phyloP scores from a whole-genome alignment of 768 basidiomycete genomes.

The Tubosaeta brunneosetosa region DNA sequence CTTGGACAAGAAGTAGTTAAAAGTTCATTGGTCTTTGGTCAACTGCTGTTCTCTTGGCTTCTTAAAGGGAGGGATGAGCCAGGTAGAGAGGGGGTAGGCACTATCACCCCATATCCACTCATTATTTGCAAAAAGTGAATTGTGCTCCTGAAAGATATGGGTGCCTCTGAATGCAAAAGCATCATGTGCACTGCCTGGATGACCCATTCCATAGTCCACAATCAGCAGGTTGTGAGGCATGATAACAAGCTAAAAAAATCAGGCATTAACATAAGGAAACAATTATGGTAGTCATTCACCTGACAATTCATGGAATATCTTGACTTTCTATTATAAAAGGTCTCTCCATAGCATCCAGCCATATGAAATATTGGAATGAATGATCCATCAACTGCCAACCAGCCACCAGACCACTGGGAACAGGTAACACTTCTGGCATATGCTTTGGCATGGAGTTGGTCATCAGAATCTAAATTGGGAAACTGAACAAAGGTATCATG shows the following conservation, averaged over 20 bases:
- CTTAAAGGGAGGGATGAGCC: not conserved
- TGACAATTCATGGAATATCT: conserved; percentile 19
- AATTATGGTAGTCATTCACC: conserved; percentile 4
- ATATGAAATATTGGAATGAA: not conserved
- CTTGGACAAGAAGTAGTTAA: not conserved
- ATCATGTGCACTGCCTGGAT: not conserved
- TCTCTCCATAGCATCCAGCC: conserved; percentile 5
- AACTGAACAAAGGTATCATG: conserved; percentile 12
- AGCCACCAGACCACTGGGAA: not conserved
- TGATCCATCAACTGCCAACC: not conserved
- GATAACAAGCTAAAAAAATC: not conserved
- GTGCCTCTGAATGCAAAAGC: not conserved
- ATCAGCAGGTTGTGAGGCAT: not conserved
- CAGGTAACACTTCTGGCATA: not conserved
- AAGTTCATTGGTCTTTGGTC: not conserved
- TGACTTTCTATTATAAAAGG: conserved; percentile 1
- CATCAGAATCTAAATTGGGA: conserved; percentile 1
- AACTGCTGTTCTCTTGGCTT: not conserved
- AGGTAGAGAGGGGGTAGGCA: not conserved
- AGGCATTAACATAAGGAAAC: no score
- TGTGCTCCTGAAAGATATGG: not conserved
- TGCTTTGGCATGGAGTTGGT: not conserved
- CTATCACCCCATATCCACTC: not conserved
- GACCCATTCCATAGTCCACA: conserved; percentile 1
- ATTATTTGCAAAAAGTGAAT: not conserved